Evolutionary conservation across 2,329 filamentous ascomycete genomes (phyloP).

Genomic region (Colletotrichum sp.): DNA sequence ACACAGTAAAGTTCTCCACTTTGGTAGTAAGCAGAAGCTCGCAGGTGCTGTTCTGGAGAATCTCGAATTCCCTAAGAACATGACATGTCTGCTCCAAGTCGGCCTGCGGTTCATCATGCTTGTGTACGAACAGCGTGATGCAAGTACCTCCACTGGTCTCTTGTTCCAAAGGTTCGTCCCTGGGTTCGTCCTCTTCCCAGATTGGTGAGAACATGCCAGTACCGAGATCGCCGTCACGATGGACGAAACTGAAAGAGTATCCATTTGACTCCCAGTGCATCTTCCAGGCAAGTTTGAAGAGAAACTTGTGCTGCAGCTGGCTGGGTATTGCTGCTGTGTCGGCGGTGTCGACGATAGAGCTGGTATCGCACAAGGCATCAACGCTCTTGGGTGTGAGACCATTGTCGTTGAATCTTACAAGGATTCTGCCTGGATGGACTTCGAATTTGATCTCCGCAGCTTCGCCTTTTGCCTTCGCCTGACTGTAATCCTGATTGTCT

Average conservation of each 20-base stretch:
- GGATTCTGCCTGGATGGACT: slow-evolving; percentile 40
- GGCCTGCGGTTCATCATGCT: slow-evolving; percentile 22
- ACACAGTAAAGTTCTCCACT: neutral
- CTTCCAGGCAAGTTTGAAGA: slow-evolving; percentile 50
- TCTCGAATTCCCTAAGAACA: slow-evolving; percentile 37
- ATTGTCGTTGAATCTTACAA: slow-evolving; percentile 56
- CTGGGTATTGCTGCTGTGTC: neutral
- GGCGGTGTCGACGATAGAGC: neutral
- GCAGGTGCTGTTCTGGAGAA: slow-evolving; percentile 38
- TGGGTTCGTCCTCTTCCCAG: slow-evolving; percentile 41
- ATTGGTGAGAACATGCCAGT: slow-evolving; percentile 55
- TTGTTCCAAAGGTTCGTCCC: neutral
- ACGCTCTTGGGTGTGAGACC: slow-evolving; percentile 49
- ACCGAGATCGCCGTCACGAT: slow-evolving; percentile 43
- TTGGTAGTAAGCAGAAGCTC: slow-evolving; percentile 42
- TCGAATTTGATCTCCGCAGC: slow-evolving; percentile 32
- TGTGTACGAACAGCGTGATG: slow-evolving; percentile 41
- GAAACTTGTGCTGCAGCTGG: slow-evolving; percentile 58
- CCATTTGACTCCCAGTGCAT: slow-evolving; percentile 47
- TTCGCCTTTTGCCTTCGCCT: slow-evolving; percentile 18
- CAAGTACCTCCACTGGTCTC: slow-evolving; percentile 8
- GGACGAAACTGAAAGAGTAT: slow-evolving; percentile 49
- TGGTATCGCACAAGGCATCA: slow-evolving; percentile 44
- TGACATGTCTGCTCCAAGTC: slow-evolving; percentile 22
- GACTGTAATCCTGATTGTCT: slow-evolving; percentile 52